Evolutionary conservation across 306 rosid genomes (phyloP).

Genomic region (Prunus salicina): DNA sequence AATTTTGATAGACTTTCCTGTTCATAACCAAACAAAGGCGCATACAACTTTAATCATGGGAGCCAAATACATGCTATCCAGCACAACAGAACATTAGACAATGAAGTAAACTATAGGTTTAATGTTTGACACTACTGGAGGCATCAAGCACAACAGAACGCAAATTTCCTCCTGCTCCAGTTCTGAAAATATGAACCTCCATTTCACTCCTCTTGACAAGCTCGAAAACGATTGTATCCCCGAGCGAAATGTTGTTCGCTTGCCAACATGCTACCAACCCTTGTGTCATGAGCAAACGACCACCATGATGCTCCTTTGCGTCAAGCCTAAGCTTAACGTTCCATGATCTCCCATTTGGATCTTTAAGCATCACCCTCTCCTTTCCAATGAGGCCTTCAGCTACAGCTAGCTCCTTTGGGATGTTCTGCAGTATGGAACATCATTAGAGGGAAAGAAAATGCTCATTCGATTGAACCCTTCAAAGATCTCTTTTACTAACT

Average conservation of each 20-base stretch:
- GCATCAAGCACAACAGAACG: not conserved
- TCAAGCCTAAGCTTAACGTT: not conserved
- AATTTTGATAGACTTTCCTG: too few relatives aligned
- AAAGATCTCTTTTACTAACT: too few relatives aligned
- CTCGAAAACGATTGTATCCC: conserved; percentile 3
- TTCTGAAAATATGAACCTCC: not conserved
- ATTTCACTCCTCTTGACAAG: not conserved
- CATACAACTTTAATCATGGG: too few relatives aligned
- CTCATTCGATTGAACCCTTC: not conserved
- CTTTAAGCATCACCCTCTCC: not conserved
- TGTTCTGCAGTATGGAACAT: not conserved
- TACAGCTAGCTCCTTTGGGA: not conserved
- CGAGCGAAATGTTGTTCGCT: not conserved
- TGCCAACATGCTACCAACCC: not conserved
- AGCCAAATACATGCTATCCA: too few relatives aligned
- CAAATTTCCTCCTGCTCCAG: not conserved
- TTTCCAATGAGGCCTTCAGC: not conserved
- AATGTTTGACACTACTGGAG: not conserved
- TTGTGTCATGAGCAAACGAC: not conserved
- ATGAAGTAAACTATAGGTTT: not conserved
- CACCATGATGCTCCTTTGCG: too few relatives aligned
- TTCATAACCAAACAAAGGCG: too few relatives aligned
- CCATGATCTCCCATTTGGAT: not conserved
- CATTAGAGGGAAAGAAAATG: not conserved
- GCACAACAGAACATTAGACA: too few relatives aligned